Evolutionary conservation across 768 basidiomycete species (phyloP).

Genomic region (Leccinum aurantiacum): DNA sequence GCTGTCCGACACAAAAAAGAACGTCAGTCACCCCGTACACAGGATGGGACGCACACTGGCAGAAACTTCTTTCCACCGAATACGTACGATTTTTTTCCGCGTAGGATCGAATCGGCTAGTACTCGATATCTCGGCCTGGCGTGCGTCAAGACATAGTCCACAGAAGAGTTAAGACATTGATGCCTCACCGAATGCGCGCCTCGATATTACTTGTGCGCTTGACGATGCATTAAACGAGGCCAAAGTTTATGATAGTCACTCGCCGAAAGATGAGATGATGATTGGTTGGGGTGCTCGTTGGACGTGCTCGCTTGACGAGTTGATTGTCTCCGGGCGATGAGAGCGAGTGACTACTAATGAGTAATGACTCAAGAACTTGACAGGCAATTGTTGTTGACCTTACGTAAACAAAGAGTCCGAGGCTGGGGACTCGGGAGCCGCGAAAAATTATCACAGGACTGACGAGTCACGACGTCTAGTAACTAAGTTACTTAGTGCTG

Average conservation of each 20-base stretch:
- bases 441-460: too few species aligned
- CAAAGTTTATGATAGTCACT: slow-evolving; percentile 63
- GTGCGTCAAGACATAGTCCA: background rate
- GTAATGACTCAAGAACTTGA: too few species aligned
- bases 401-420: too few species aligned
- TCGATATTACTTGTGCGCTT: slow-evolving; percentile 89
- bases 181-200: slow-evolving; percentile 79
- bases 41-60: slow-evolving; percentile 53
- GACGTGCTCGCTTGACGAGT: slow-evolving; percentile 62
- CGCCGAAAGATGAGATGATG: slow-evolving; percentile 70
- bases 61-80: slow-evolving; percentile 81
- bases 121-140: slow-evolving; percentile 80
- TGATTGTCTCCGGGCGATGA: slow-evolving; percentile 45
- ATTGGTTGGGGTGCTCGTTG: slow-evolving; percentile 50
- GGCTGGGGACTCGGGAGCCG: too few species aligned
- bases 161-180: background rate
- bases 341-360: too few species aligned
- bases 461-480: too few species aligned
- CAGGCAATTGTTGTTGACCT: too few species aligned
- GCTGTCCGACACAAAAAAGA: slow-evolving; percentile 45
- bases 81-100: slow-evolving; percentile 86
- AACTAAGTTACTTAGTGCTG: too few species aligned
- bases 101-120: slow-evolving; percentile 87
- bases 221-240: slow-evolving; percentile 71
- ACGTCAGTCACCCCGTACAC: background rate